These are phyloP conservation scores for Solanum chilense DNA, from an alignment of 257 asterid species.

Conservation along the genomic window DNA sequence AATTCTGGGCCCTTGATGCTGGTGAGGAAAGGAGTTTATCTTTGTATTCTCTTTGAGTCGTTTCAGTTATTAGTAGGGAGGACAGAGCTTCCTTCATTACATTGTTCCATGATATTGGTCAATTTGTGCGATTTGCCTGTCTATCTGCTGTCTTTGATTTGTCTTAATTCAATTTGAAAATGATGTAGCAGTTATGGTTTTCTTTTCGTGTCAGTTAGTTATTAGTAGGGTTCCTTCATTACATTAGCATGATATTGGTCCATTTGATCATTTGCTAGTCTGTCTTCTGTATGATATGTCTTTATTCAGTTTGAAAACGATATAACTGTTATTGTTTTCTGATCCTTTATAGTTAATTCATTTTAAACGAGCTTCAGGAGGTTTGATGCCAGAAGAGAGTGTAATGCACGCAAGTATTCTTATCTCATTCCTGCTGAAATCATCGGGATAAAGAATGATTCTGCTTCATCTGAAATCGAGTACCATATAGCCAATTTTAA, in stretches of 20 bases:
- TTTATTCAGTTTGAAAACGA: not conserved
- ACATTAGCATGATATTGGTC: not conserved
- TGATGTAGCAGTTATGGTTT: not conserved
- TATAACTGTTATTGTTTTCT: not conserved
- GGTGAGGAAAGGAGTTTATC: not conserved
- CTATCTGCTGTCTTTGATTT: not conserved
- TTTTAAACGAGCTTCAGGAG: slow-evolving; percentile 37
- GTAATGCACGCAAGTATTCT: slow-evolving; percentile 68
- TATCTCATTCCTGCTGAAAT: slow-evolving; percentile 87
- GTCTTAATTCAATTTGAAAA: not conserved
- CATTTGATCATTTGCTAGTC: not conserved
- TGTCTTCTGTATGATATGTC: not conserved
- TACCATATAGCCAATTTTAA: slow-evolving; percentile 57
- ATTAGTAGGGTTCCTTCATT: not conserved
- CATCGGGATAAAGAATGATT: slow-evolving; percentile 56
- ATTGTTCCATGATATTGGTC: not conserved
- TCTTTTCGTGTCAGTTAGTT: not conserved
- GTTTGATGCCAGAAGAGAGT: slow-evolving; percentile 86
- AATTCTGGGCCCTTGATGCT: not conserved
- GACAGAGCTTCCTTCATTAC: not conserved
- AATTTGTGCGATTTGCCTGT: not conserved
- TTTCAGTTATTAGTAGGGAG: not conserved
- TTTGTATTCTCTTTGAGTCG: not conserved
- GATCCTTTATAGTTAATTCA: not conserved
- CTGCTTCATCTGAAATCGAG: slow-evolving; percentile 50